Conservation (phyloP, 1,284 basidiomycete species). For the Ustilago tritici region DNA sequence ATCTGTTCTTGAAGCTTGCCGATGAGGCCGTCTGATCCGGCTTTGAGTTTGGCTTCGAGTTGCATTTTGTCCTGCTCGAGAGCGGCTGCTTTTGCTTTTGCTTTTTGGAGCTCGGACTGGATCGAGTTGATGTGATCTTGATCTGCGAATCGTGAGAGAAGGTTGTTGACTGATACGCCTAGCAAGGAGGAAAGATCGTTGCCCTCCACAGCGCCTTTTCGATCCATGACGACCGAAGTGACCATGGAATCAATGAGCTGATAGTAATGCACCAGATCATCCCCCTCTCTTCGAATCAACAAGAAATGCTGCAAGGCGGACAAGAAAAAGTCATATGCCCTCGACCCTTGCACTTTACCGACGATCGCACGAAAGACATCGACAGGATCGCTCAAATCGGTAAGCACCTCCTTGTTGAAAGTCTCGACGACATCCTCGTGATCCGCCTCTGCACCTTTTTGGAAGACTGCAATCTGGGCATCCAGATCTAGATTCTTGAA, state of each 20-base stretch:
- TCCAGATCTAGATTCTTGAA: slow-evolving; percentile 79
- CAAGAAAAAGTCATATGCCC: slow-evolving; percentile 86
- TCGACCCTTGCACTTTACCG: slow-evolving; percentile 79
- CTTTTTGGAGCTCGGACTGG: slow-evolving; percentile 81
- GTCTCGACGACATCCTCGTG: slow-evolving; percentile 81
- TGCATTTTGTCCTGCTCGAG: slow-evolving; percentile 73
- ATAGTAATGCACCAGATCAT: slow-evolving; percentile 82
- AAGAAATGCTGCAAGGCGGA: slow-evolving; percentile 92
- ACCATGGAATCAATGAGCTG: slow-evolving; percentile 94
- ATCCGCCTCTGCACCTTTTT: slow-evolving; percentile 80
- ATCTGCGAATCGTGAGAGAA: slow-evolving; percentile 91
- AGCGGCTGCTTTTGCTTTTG: slow-evolving; percentile 80
- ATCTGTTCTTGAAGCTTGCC: slow-evolving; percentile 83
- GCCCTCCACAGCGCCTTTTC: slow-evolving; percentile 78
- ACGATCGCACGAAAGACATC: slow-evolving; percentile 88
- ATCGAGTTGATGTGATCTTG: slow-evolving; percentile 84
- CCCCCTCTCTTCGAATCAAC: slow-evolving; percentile 86
- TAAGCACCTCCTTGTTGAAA: slow-evolving; percentile 81
- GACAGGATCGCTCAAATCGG: slow-evolving; percentile 82
- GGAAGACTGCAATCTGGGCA: slow-evolving; percentile 78
- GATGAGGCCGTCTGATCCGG: slow-evolving; percentile 85
- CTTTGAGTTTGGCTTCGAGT: slow-evolving; percentile 83
- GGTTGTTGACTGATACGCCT: slow-evolving; percentile 87
- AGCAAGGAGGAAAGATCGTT: slow-evolving; percentile 82
- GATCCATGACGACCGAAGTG: slow-evolving; percentile 90